Base-by-base conservation (phyloP, 2,329 filamentous ascomycete species). In the Aureobasidium zeae region DNA sequence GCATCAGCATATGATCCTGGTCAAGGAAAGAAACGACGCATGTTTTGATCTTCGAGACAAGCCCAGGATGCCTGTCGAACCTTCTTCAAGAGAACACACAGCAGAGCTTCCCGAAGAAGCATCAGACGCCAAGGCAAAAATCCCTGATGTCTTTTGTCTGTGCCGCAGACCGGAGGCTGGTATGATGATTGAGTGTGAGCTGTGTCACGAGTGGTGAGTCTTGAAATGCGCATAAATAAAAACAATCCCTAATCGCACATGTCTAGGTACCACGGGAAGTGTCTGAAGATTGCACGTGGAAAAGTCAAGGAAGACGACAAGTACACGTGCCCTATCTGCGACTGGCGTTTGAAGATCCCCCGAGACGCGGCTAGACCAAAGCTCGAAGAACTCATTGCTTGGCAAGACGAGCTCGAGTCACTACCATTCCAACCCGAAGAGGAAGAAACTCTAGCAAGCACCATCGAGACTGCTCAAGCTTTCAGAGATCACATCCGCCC, bases 121-220 rank as follows among this genome's bases (percentile, higher is more conserved):
- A 17, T 30, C 55, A 2, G 54, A 53, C 13, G 52, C 47, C 11
- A 49, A 52, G 19, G 73, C 70, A 16, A 59, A 57, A 17, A 57
- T 64, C 37, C 60, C 64, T 1, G 67, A 96, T 59, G 89, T 96
- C 0, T 98, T 96, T 62, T 98, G 91, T 63, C 94, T 98, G 53
- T 98, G 91, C 65, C 79, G 91, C 48, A 86, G 81, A 50, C 77
- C 86, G 5, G 91, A 98, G 63, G 87, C 89, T 26, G 91, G 91
- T 39, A 93, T 96, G 83, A 98, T 98, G 91, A 96, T 98, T 55
- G 91, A 98, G 64, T 98, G 91, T 61, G 91, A 96, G 61, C 72
- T 95, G 28, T 98, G 91, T 63, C 89, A 95, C 57, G 91, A 98
- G 68, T 98, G 91, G 91, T 88, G 63, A 69, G 15, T 20, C 24